Percentiles rank a stretch among this genome's conserved stretches.
phyloP scores from a whole-genome alignment of 2,329 filamentous ascomycete genomes.

The Cercospora canescens region DNA sequence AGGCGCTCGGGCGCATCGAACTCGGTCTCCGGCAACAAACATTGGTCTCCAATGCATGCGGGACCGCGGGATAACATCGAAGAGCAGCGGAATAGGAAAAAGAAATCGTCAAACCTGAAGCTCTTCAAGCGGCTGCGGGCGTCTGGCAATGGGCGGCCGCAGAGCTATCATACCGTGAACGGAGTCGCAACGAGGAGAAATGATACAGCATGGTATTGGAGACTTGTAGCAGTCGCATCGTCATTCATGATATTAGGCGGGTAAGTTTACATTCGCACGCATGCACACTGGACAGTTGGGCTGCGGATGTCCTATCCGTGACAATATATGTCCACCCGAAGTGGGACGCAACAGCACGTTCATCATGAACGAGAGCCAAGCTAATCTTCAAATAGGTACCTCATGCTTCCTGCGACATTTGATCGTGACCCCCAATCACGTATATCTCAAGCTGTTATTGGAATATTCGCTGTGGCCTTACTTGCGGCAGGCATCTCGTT shows the following conservation, averaged over 20 bases:
- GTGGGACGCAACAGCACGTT: neutral
- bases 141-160: slow-evolving; percentile 30
- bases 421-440: slow-evolving; percentile 41
- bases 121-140: slow-evolving; percentile 22
- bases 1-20: slow-evolving; percentile 5
- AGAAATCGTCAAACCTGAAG: slow-evolving; percentile 24
- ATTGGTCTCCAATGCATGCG: slow-evolving; percentile 8
- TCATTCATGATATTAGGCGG: slow-evolving; percentile 52
- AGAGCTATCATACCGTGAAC: slow-evolving; percentile 33
- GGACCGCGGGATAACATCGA: neutral
- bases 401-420: slow-evolving; percentile 52
- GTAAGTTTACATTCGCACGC: slow-evolving; percentile 34
- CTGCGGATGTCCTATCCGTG: neutral
- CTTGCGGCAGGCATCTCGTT: slow-evolving; percentile 51
- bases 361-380: neutral
- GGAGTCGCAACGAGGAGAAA: slow-evolving; percentile 26
- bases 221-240: slow-evolving; percentile 43
- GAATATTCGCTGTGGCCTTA: slow-evolving; percentile 49
- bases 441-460: slow-evolving; percentile 42
- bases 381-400: slow-evolving; percentile 41
- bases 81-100: neutral
- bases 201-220: slow-evolving; percentile 50
- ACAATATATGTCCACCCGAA: neutral
- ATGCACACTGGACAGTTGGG: neutral
- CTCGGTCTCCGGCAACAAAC: neutral